A percentile compares a stretch with the other conserved stretches of the same genome.
Evolutionary conservation across 345 rosid genomes (phyloP).

Genomic region (Cardiospermum halicacabum): DNA sequence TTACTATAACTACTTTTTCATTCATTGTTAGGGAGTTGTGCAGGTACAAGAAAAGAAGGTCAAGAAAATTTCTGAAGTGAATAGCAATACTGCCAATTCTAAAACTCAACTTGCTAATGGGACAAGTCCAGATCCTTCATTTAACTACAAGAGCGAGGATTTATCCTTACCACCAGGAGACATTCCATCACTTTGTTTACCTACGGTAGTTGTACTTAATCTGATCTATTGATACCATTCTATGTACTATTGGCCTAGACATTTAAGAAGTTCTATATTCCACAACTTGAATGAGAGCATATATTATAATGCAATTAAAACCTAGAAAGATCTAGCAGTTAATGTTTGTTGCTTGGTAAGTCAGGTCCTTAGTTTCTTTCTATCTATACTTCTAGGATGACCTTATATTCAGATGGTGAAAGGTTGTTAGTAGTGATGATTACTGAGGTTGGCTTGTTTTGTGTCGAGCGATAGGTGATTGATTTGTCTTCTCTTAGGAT

Average conservation of each 20-base stretch:
- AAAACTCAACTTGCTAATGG: conserved; percentile 53
- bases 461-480: background rate
- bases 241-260: background rate
- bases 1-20: conserved; percentile 12
- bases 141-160: conserved; percentile 40
- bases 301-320: conserved; percentile 6
- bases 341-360: background rate
- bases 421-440: background rate
- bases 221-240: conserved; percentile 2
- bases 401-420: background rate
- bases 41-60: conserved; percentile 98
- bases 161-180: conserved; percentile 61
- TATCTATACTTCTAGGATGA: background rate
- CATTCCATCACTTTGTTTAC: conserved; percentile 76
- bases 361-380: background rate
- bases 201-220: conserved; percentile 70
- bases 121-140: conserved; percentile 42
- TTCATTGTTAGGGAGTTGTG: conserved; percentile 22
- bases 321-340: background rate
- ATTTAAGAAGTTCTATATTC: conserved; percentile 4
- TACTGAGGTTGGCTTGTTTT: background rate
- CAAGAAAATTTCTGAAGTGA: conserved; percentile 78
- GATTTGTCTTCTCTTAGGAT: background rate
- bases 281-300: background rate
- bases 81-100: conserved; percentile 47